phyloP scores from a whole-genome alignment of 2,329 filamentous ascomycete species.

The Trichoderma asperellum region DNA sequence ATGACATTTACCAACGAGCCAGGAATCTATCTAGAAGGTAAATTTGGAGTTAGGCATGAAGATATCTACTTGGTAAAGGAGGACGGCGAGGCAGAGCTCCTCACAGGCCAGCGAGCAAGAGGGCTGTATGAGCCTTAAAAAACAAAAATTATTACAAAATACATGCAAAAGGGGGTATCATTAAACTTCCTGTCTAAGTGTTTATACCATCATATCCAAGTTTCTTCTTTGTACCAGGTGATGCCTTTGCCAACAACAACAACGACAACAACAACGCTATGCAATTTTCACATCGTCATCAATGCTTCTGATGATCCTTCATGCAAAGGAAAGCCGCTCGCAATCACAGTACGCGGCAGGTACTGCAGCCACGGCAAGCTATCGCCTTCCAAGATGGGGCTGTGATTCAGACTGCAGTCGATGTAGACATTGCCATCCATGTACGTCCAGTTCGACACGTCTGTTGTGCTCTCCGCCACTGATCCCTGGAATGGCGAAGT shows the following conservation, averaged over 20 bases:
- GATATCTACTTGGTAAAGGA: conserved; percentile 63
- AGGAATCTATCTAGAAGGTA: conserved; percentile 62
- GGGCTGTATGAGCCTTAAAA: conserved; percentile 56
- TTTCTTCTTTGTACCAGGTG: background rate
- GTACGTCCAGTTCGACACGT: conserved; percentile 42
- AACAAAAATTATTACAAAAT: background rate
- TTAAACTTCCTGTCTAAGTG: conserved; percentile 25
- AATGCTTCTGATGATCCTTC: background rate
- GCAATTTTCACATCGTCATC: background rate
- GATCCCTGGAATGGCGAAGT: conserved; percentile 41
- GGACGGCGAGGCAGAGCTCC: conserved; percentile 56
- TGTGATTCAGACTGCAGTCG: conserved; percentile 41
- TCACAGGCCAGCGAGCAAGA: conserved; percentile 57
- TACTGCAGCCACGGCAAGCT: conserved; percentile 39
- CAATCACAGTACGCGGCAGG: conserved; percentile 40
- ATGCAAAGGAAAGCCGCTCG: conserved; percentile 40
- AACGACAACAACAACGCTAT: background rate
- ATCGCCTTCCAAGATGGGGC: conserved; percentile 37
- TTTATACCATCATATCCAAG: conserved; percentile 8
- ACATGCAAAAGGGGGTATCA: conserved; percentile 29
- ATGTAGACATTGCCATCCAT: conserved; percentile 42
- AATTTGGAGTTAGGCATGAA: conserved; percentile 66
- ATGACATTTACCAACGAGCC: conserved; percentile 69
- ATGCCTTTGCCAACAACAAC: background rate
- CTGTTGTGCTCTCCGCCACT: conserved; percentile 39